Percentiles rank a stretch among this genome's conserved stretches.
phyloP scores from a whole-genome alignment of 2,329 filamentous ascomycete species.

The Escovopsis sp. region DNA sequence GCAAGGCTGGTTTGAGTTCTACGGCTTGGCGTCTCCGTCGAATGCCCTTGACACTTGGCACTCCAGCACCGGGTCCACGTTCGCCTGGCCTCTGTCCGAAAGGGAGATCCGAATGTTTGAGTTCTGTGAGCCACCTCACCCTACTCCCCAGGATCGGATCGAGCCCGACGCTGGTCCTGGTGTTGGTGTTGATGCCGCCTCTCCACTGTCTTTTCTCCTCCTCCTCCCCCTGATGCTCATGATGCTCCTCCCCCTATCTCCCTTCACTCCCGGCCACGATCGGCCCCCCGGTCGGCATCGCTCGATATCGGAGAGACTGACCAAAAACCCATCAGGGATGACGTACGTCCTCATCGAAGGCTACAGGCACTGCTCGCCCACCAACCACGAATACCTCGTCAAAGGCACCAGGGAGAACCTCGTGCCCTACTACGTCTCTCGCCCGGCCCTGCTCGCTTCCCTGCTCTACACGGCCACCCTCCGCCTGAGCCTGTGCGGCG shows the following conservation, averaged over 20 bases:
- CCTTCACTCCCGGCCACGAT: too few species aligned
- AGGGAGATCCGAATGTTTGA: slow-evolving; percentile 3
- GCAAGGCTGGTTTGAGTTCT: too few species aligned
- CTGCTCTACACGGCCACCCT: slow-evolving; percentile 2
- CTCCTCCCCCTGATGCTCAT: neutral
- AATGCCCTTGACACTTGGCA: slow-evolving; percentile 1
- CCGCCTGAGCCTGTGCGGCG: neutral
- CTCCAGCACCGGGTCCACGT: neutral
- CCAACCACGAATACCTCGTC: neutral
- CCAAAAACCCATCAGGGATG: neutral
- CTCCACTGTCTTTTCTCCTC: neutral
- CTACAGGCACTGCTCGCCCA: slow-evolving; percentile 3
- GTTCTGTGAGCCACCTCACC: slow-evolving; percentile 2
- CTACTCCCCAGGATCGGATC: too few species aligned
- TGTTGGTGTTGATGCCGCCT: too few species aligned
- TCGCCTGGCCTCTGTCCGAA: slow-evolving; percentile 3
- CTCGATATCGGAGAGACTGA: too few species aligned
- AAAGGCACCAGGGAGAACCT: slow-evolving; percentile 1
- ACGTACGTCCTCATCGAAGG: slow-evolving; percentile 4
- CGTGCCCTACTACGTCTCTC: slow-evolving; percentile 2
- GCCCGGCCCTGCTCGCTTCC: neutral
- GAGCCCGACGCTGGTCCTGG: too few species aligned
- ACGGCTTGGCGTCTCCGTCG: slow-evolving; percentile 2
- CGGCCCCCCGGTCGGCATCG: too few species aligned
- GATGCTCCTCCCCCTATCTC: neutral